Evolutionary conservation across 2,329 filamentous ascomycete species (phyloP).

Genomic region (Penicillium nordicum): DNA sequence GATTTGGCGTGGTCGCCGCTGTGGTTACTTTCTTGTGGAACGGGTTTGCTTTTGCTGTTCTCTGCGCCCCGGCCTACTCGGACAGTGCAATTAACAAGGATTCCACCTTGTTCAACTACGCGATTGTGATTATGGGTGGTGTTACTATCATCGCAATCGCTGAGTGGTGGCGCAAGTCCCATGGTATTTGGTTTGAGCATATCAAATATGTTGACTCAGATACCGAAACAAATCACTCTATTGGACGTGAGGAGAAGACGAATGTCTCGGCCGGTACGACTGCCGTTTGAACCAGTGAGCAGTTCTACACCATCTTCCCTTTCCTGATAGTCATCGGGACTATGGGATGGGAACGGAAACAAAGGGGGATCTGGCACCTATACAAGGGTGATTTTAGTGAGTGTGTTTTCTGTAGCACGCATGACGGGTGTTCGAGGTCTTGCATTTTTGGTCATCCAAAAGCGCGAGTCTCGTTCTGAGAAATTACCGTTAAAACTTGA

Average conservation of each 20-base stretch:
- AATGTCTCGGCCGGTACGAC: neutral
- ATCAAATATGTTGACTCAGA: constrained; percentile 13
- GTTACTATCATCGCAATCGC: constrained; percentile 31
- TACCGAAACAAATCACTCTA: constrained; percentile 8
- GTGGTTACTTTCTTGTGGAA: constrained; percentile 47
- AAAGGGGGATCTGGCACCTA: neutral
- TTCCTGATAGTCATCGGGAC: neutral
- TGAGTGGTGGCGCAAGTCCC: constrained; percentile 26
- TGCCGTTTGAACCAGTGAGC: constrained; percentile 2
- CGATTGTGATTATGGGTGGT: constrained; percentile 45
- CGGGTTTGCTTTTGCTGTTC: constrained; percentile 45
- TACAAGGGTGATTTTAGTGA: constrained; percentile 9
- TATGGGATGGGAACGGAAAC: neutral
- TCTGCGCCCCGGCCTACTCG: constrained; percentile 42
- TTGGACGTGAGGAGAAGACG: constrained; percentile 1
- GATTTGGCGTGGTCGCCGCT: constrained; percentile 42
- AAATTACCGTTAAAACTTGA: constrained; percentile 92
- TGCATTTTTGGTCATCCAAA: constrained; percentile 6
- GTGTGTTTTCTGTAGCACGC: constrained; percentile 16
- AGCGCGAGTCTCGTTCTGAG: constrained; percentile 47
- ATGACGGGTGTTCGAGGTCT: constrained; percentile 27
- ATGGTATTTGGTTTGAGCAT: constrained; percentile 21
- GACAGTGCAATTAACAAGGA: constrained; percentile 19
- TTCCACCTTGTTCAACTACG: constrained; percentile 29
- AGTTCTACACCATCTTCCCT: neutral